Base-by-base conservation (phyloP, 495 filamentous ascomycete species). In the Penicillium macrosclerotiorum region DNA sequence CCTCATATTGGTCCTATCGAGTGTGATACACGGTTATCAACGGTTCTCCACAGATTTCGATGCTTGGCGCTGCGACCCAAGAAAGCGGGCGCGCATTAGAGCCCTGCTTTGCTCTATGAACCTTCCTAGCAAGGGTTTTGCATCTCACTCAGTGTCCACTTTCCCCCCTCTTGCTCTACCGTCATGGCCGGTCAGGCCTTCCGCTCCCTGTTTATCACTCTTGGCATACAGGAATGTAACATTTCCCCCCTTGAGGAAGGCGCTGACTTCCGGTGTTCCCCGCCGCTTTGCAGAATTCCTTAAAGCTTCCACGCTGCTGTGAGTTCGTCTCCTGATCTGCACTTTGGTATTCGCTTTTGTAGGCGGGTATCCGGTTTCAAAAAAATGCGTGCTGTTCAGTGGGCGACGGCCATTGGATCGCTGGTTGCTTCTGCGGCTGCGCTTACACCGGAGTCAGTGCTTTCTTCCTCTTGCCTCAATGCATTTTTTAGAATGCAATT, bases 61-160 rank as follows among this genome's bases (percentile, higher is more conserved):
- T 16, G 39, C 60, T 62, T 63, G 57, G 63, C 63, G 51, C 47
- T 63, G 63, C 47, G 62, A 62, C 52, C 63, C 48, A 52, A 59
- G 59, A 32, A 33, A n/a, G 19, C 25, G 42, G 29, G 37, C 24
- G 17, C 12, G 13, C n/a, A 5, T 14, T 39, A 36, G 33, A 33
- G n/a, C n/a, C 12, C 7, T 46, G 35, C 23, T 38, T 46, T 45
- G 23, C 25, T 34, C 30, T 17, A 41, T 38, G 13, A 22, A 24
- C 12, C 17, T 13, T 35, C n/a, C n/a, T n/a, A n/a, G n/a, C n/a
- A n/a, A n/a, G n/a, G n/a, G n/a, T n/a, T n/a, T n/a, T n/a, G n/a
- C n/a, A n/a, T n/a, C n/a, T n/a, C n/a, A n/a, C n/a, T n/a, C 40
- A 19, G 13, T 17, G 24, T 20, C 25, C 42, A 30, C 37, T 25